Percentiles rank a stretch among this genome's conserved stretches.
These are phyloP conservation scores for Pseudocercospora eumusae DNA, from an alignment of 2,329 filamentous ascomycete genomes.

Conservation along the genomic window DNA sequence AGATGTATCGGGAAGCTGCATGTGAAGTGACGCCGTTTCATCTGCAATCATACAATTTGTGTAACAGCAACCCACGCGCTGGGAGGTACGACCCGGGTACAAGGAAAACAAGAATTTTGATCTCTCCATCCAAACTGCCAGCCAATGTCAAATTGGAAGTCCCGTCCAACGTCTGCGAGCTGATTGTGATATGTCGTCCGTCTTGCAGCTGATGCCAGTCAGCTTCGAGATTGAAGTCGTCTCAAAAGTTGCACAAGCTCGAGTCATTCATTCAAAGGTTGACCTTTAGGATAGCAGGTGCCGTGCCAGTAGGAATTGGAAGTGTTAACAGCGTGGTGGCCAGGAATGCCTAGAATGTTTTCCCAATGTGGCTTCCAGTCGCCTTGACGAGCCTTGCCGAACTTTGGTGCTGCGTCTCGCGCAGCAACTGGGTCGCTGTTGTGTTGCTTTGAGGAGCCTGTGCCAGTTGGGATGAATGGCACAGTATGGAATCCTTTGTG, in stretches of 20 bases:
- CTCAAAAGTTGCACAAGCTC: background rate
- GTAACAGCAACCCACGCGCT: background rate
- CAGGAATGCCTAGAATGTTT: background rate
- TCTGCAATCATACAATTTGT: background rate
- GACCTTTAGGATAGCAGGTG: background rate
- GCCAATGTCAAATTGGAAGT: conserved; percentile 2
- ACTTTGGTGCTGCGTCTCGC: conserved; percentile 7
- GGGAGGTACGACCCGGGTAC: background rate
- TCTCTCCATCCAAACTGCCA: background rate
- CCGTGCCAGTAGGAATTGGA: conserved; percentile 14
- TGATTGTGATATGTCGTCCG: background rate
- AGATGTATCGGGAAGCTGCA: conserved; percentile 1
- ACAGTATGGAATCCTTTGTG: background rate
- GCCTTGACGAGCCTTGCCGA: conserved; percentile 12
- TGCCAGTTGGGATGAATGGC: conserved; percentile 6
- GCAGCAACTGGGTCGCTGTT: background rate
- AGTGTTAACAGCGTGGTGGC: background rate
- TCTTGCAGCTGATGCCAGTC: background rate
- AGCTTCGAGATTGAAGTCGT: background rate
- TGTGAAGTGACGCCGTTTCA: background rate
- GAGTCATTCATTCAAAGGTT: background rate
- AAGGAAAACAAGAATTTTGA: background rate
- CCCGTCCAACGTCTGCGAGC: conserved; percentile 3
- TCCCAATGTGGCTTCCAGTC: conserved; percentile 17
- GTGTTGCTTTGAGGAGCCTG: background rate